phyloP scores from a whole-genome alignment of 148 eudicot species.

The Silene uniflora region DNA sequence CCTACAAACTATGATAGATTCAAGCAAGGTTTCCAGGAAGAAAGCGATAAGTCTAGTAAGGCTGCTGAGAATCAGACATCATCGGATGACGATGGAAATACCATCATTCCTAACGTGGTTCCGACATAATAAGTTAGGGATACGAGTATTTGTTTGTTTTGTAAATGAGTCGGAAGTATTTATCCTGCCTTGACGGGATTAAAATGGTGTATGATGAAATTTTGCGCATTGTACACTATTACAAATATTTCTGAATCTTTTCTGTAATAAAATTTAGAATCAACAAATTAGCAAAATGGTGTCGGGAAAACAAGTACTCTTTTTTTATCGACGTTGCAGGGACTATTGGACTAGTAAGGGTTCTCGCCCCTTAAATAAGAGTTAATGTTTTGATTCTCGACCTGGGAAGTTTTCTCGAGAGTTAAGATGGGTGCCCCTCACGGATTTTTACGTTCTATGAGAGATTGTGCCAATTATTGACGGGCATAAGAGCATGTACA shows the following conservation, averaged over 20 bases:
- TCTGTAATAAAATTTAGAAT: too few relatives aligned
- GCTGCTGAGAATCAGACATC: slow-evolving; percentile 22
- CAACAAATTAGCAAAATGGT: too few relatives aligned
- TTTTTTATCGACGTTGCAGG: too few relatives aligned
- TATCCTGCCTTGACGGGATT: not conserved
- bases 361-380: too few relatives aligned
- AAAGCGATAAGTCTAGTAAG: slow-evolving; percentile 28
- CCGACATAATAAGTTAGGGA: slow-evolving; percentile 29
- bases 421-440: too few relatives aligned
- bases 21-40: slow-evolving; percentile 54
- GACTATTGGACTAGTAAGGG: too few relatives aligned
- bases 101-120: slow-evolving; percentile 54
- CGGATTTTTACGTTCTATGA: too few relatives aligned
- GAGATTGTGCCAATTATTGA: too few relatives aligned
- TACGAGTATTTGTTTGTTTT: not conserved
- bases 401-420: too few relatives aligned
- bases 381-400: too few relatives aligned
- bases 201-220: slow-evolving; percentile 21
- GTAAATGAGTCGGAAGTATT: not conserved
- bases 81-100: slow-evolving; percentile 39
- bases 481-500: too few relatives aligned
- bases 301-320: too few relatives aligned
- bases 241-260: not conserved
- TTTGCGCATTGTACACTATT: slow-evolving; percentile 8
- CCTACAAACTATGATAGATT: slow-evolving; percentile 64